phyloP scores from a whole-genome alignment of 306 rosid species.

The Ceratonia siliqua region DNA sequence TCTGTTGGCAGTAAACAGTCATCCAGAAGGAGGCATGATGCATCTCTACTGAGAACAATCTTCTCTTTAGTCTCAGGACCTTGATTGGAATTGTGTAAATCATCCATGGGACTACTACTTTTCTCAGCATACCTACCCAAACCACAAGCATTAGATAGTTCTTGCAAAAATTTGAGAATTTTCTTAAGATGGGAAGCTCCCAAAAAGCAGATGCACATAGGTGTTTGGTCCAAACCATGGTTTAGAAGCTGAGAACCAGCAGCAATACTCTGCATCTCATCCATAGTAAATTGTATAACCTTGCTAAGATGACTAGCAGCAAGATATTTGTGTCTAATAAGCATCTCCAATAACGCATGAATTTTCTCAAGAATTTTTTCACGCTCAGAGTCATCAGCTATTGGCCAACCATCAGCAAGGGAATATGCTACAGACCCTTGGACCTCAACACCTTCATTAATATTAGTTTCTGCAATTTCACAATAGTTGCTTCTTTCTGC shows the following conservation, averaged over 20 bases:
- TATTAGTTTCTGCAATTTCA: slow-evolving; percentile 45
- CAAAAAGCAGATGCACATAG: slow-evolving; percentile 85
- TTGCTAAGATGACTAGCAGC: slow-evolving; percentile 80
- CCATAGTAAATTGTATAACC: slow-evolving; percentile 79
- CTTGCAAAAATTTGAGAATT: slow-evolving; percentile 90
- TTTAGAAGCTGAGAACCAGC: slow-evolving; percentile 78
- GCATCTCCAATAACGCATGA: slow-evolving; percentile 67
- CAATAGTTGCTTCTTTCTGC: slow-evolving; percentile 42
- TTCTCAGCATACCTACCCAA: slow-evolving; percentile 71
- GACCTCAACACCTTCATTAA: slow-evolving; percentile 43
- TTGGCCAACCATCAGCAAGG: slow-evolving; percentile 67
- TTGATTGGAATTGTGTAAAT: slow-evolving; percentile 44
- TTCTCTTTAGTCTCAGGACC: slow-evolving; percentile 64
- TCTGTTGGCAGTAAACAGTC: slow-evolving; percentile 61
- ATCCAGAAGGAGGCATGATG: slow-evolving; percentile 73
- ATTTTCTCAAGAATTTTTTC: slow-evolving; percentile 82
- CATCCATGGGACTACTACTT: slow-evolving; percentile 53
- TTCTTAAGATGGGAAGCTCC: slow-evolving; percentile 79
- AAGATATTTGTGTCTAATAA: slow-evolving; percentile 75
- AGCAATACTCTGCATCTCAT: slow-evolving; percentile 73
- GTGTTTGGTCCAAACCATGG: slow-evolving; percentile 75
- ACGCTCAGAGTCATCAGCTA: slow-evolving; percentile 80
- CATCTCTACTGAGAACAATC: slow-evolving; percentile 83
- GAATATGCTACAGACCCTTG: slow-evolving; percentile 44
- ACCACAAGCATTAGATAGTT: slow-evolving; percentile 75